Percentiles rank a stretch among this genome's conserved stretches.
Evolutionary conservation across 225 moss, liverwort and hornwort genomes (phyloP).

Genomic region (Pseudoscleropodium purum): DNA sequence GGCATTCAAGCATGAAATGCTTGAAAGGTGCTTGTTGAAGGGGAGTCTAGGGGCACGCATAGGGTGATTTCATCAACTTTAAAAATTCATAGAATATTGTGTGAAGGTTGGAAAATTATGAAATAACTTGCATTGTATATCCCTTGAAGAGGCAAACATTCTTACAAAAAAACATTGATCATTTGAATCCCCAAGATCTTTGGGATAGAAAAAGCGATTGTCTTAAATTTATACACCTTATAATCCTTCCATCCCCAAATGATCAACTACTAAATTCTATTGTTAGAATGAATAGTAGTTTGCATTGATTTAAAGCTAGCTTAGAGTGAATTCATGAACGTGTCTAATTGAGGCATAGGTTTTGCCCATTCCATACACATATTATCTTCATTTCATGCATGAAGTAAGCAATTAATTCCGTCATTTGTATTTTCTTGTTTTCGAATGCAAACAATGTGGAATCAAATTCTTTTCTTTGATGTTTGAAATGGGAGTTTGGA

Average conservation of each 20-base stretch:
- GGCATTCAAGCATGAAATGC: neutral
- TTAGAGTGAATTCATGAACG: neutral
- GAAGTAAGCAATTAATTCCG: neutral
- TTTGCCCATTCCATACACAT: neutral
- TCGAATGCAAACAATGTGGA: neutral
- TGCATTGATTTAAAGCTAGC: neutral
- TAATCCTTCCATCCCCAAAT: too few relatives aligned
- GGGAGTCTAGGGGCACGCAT: too few relatives aligned
- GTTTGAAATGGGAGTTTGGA: neutral
- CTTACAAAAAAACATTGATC: neutral
- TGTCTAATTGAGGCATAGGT: neutral
- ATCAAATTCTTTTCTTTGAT: neutral
- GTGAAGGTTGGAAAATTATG: fast-evolving
- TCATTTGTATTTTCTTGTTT: neutral
- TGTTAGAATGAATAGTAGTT: too few relatives aligned
- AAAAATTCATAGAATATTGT: too few relatives aligned
- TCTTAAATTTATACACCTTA: too few relatives aligned
- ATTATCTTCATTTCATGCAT: neutral
- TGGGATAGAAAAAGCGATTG: fast-evolving
- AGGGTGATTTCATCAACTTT: too few relatives aligned
- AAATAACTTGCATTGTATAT: neutral
- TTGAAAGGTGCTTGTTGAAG: neutral
- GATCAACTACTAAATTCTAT: neutral
- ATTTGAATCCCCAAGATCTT: neutral
- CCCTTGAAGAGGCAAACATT: neutral